Percentiles rank a stretch among this genome's conserved stretches.
phyloP scores from a whole-genome alignment of 805 yeast genomes.

The Candida germanica region DNA sequence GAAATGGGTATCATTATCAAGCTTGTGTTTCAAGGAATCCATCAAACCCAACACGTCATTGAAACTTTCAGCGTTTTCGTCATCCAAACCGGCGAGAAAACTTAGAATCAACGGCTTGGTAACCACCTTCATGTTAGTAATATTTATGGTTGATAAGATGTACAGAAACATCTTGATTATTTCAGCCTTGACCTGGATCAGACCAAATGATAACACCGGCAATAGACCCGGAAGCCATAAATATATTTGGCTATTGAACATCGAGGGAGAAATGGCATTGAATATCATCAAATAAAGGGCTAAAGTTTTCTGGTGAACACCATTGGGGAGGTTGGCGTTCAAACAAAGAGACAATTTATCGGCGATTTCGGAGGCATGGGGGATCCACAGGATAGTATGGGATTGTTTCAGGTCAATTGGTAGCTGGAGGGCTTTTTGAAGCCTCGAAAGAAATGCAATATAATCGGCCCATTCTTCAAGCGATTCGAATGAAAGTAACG shows the following conservation, averaged over 20 bases:
- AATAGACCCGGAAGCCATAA: constrained; percentile 93
- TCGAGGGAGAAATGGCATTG: constrained; percentile 53
- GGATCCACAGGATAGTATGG: constrained; percentile 50
- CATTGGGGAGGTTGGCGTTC: constrained; percentile 82
- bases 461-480: constrained; percentile 98
- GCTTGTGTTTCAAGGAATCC: constrained; percentile 52
- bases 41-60: constrained; percentile 56
- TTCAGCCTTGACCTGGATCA: constrained; percentile 82
- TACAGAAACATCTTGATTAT: constrained; percentile 60
- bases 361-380: constrained; percentile 64
- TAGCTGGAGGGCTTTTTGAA: constrained; percentile 63
- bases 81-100: constrained; percentile 85
- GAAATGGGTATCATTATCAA: constrained; percentile 69
- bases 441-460: constrained; percentile 79
- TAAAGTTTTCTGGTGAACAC: constrained; percentile 88
- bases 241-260: constrained; percentile 53
- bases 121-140: constrained; percentile 46
- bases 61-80: constrained; percentile 84
- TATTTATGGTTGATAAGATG: constrained; percentile 45
- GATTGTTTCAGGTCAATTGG: constrained; percentile 19
- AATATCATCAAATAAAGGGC: constrained; percentile 74
- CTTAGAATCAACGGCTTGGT: constrained; percentile 71
- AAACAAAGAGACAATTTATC: constrained; percentile 74
- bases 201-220: constrained; percentile 84
- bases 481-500: constrained; percentile 47